Evolutionary conservation across 2,329 filamentous ascomycete genomes (phyloP), one percentile per base, ranked within the genome.

Genomic region (Xylogone sp.): DNA sequence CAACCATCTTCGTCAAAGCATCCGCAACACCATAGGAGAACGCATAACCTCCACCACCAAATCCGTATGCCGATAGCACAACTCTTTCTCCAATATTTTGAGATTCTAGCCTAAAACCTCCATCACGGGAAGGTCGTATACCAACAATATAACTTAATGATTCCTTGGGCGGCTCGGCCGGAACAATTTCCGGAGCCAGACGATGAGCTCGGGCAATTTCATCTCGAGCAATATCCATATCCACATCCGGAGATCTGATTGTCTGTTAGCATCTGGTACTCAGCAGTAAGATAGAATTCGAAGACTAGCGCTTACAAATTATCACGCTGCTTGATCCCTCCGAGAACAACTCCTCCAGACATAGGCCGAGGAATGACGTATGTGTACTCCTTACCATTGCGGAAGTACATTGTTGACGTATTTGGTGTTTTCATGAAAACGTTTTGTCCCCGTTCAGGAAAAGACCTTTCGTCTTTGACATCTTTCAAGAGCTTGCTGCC

Each of bases 181-280:
- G 68, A 5, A 70, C 65, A 42, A 70, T 57, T 1, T 68, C 62
- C 0, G 68, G 68, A 1, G 68, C 68, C n/a, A 70, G 63, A 42
- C 59, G 60, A 54, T 70, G 68, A 10, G 67, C 65, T 21, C 68
- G 68, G n/a, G 65, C 57, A 45, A 70, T 69, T 48, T 70, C 68
- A 50, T 70, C 68, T n/a, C 59, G 61, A 1, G 64, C 65, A 34
- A 70, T 67, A 2, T 67, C 63, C 55, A 67, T 58, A 52, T 70
- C 67, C 13, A 68, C 59, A 16, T 70, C 64, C 7, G 66, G 62
- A 19, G 66, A 69, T 20, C 67, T 69, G 24, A 12, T 20, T 12
- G 3, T 34, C 34, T 55, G 49, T 42, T 46, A 49, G 39, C 20
- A 19, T 45, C 13, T 29, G 12, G 24, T 9, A 42, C 13, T 18